Percentiles rank a stretch among this genome's conserved stretches.
Evolutionary conservation across 2,329 filamentous ascomycete genomes (phyloP).

Genomic region (Alternaria novae-zelandiae): DNA sequence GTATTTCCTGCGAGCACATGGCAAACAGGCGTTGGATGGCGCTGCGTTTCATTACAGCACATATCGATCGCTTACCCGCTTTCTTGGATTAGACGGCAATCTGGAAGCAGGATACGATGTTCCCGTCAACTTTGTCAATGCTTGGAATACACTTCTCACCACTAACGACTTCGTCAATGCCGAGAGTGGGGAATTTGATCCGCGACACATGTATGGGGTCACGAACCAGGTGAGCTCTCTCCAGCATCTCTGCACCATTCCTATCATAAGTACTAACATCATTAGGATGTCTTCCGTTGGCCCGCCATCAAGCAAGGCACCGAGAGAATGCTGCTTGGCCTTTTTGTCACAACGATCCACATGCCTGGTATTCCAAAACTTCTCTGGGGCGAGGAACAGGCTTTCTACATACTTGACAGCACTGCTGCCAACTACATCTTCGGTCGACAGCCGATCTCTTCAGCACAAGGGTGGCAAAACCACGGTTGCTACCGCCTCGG

Average conservation of each 20-base stretch:
- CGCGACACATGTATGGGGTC: slow-evolving; percentile 68
- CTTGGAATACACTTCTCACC: slow-evolving; percentile 63
- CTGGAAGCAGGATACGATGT: slow-evolving; percentile 21
- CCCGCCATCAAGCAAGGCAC: not conserved
- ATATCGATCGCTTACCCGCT: slow-evolving; percentile 68
- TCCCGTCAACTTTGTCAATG: slow-evolving; percentile 54
- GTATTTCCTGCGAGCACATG: not conserved
- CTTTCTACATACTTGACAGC: slow-evolving; percentile 68
- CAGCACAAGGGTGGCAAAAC: slow-evolving; percentile 67
- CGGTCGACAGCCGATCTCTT: slow-evolving; percentile 68
- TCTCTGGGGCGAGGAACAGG: slow-evolving; percentile 62
- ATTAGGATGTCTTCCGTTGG: not conserved
- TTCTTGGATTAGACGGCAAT: slow-evolving; percentile 64
- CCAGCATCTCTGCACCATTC: slow-evolving; percentile 50
- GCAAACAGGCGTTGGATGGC: slow-evolving; percentile 58
- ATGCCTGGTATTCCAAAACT: not conserved
- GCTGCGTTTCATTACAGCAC: slow-evolving; percentile 69
- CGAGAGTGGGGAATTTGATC: slow-evolving; percentile 67
- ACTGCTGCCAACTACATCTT: slow-evolving; percentile 70
- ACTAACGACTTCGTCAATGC: slow-evolving; percentile 67
- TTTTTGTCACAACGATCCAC: not conserved
- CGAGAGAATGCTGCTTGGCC: not conserved
- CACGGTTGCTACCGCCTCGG: slow-evolving; percentile 68
- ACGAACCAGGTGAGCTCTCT: slow-evolving; percentile 71
- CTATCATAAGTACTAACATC: not conserved